Conservation (phyloP, 2,329 filamentous ascomycete species). For the Colletotrichum scovillei region DNA sequence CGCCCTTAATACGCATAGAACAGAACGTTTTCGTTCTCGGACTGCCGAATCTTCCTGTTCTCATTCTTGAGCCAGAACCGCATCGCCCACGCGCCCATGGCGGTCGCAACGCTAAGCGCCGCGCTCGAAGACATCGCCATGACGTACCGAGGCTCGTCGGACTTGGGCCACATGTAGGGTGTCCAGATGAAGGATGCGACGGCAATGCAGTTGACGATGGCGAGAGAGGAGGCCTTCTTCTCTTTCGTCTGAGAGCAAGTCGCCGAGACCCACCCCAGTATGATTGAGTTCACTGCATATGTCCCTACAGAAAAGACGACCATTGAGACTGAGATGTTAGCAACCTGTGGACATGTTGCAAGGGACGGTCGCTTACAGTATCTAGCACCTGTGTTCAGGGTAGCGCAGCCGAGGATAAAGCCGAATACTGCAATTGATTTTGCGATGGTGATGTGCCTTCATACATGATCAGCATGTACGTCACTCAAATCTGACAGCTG, state of each 20-base stretch:
- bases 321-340: slow-evolving; percentile 38
- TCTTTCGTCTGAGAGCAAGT: slow-evolving; percentile 53
- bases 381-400: slow-evolving; percentile 42
- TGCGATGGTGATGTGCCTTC: slow-evolving; percentile 29
- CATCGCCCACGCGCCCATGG: slow-evolving; percentile 36
- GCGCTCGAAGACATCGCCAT: slow-evolving; percentile 43
- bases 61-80: slow-evolving; percentile 36
- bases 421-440: slow-evolving; percentile 30
- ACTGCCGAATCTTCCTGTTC: slow-evolving; percentile 39
- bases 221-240: slow-evolving; percentile 50
- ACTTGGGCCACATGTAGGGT: slow-evolving; percentile 46
- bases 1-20: slow-evolving; percentile 38
- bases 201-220: slow-evolving; percentile 43
- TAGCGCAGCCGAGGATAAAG: slow-evolving; percentile 41
- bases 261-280: slow-evolving; percentile 49
- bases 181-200: slow-evolving; percentile 38
- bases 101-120: slow-evolving; percentile 36
- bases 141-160: slow-evolving; percentile 40
- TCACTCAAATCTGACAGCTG: background rate
- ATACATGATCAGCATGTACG: rapidly evolving
- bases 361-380: slow-evolving; percentile 33
- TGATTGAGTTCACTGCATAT: slow-evolving; percentile 48
- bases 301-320: slow-evolving; percentile 44
- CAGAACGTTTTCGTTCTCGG: slow-evolving; percentile 36
- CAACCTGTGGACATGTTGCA: background rate